Conservation (phyloP, 192 early-diverging fungal species). For the Coemansia sp. region DNA sequence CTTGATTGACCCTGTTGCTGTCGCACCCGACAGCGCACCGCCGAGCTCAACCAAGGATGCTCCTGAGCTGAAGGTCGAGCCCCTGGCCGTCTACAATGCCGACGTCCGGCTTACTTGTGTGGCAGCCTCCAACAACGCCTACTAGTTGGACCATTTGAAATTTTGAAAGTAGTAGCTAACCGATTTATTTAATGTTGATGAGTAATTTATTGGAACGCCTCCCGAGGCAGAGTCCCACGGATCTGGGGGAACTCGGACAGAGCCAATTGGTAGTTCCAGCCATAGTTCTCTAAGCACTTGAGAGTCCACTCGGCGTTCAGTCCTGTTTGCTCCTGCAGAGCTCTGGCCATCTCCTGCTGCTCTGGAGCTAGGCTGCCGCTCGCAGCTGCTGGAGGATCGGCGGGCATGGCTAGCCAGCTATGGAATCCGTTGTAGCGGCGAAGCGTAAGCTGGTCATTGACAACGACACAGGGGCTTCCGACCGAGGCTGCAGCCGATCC, state of each 20-base stretch:
- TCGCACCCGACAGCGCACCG: background rate
- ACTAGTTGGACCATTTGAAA: background rate
- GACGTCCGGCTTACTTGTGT: slow-evolving; percentile 62
- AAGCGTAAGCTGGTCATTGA: slow-evolving; percentile 44
- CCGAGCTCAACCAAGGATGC: background rate
- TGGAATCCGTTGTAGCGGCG: slow-evolving; percentile 50
- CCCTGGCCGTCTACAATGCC: slow-evolving; percentile 59
- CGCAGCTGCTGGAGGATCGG: background rate
- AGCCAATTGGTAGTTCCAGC: slow-evolving; percentile 48
- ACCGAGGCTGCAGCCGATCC: slow-evolving; percentile 38
- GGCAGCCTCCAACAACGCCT: slow-evolving; percentile 23
- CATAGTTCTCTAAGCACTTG: slow-evolving; percentile 43
- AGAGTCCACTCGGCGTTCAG: slow-evolving; percentile 47
- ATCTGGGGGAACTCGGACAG: slow-evolving; percentile 42
- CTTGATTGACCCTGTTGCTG: slow-evolving; percentile 33
- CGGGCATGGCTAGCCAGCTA: slow-evolving; percentile 21
- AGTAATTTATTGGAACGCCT: slow-evolving; percentile 34
- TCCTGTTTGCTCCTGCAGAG: slow-evolving; percentile 38
- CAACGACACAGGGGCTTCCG: slow-evolving; percentile 42
- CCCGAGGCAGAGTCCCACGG: slow-evolving; percentile 33
- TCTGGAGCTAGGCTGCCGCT: slow-evolving; percentile 22
- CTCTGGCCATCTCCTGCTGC: slow-evolving; percentile 50
- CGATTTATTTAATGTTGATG: background rate
- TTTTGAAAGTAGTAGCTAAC: background rate
- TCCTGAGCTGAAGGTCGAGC: slow-evolving; percentile 13